Evolutionary conservation across 148 eudicot genomes (phyloP), one percentile per base, ranked within the genome.

Genomic region (Nepenthes gracilis): DNA sequence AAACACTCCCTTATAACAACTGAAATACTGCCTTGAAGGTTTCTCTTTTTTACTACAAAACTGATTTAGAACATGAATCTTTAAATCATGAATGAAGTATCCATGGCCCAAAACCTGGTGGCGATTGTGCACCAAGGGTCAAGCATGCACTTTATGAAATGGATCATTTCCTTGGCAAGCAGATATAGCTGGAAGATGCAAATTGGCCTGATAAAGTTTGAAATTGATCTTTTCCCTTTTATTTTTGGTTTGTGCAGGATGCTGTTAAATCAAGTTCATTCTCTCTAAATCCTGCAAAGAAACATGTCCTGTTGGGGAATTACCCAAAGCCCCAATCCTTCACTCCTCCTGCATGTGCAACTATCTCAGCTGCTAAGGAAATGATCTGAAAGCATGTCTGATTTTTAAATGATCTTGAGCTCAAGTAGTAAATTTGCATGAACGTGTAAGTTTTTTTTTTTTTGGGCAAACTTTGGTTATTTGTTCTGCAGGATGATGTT

Each of bases 311-410:
- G 56, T 53, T 70, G 37, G 78, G 72, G 33, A 67, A 73, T 58
- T 67, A 65, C 50, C 57, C 56, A 7, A 69, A 65, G 48, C 76
- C 63, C 47, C 74, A 73, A 59, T 65, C 81, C 56, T 14, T 45
- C 23, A 33, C 60, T 12, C 68, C 70, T 34, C 63, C 78, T 48
- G 47, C 69, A 33, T 74, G 77, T 67, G 96, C 83, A 72, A 72
- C 83, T 74, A 58, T 33, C 15, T 58, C 7, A 36, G 45, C 45
- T 40, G 8, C 45, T 3, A 40, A 40, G 45, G 45, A 40, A 40
- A 40, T 40, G 45, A 40, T 40, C 45, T 37, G 33, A 56, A 60
- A 59, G 51, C 34, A 33, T 60, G 11, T 64, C 54, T 32, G 43
- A 40, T 49, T 15, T 15, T 36, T 37, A 4, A 51, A 14, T 57